phyloP scores from a whole-genome alignment of 2,329 filamentous ascomycete species.

The Fusarium sp. region DNA sequence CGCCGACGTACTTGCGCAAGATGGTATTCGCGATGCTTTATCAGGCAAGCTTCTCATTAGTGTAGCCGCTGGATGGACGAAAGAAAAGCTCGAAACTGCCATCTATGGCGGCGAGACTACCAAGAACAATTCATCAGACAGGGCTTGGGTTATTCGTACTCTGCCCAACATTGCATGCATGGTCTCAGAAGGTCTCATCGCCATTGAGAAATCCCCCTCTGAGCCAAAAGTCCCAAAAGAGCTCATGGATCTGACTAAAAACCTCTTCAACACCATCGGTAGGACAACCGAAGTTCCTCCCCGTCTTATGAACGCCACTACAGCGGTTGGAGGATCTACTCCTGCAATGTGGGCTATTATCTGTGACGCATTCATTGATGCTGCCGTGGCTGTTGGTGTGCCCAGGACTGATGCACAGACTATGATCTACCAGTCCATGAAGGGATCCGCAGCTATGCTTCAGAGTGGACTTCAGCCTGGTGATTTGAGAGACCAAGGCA shows the following conservation, averaged over 20 bases:
- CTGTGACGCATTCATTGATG: conserved; percentile 69
- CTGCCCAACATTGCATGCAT: conserved; percentile 53
- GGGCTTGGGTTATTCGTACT: conserved; percentile 49
- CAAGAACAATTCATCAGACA: conserved; percentile 13
- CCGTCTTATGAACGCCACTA: conserved; percentile 67
- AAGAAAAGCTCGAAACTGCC: conserved; percentile 53
- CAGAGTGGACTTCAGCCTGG: conserved; percentile 66
- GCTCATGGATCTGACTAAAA: conserved; percentile 47
- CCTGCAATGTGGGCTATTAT: conserved; percentile 71
- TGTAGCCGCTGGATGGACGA: conserved; percentile 63
- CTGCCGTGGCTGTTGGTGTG: conserved; percentile 70
- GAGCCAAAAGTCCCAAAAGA: conserved; percentile 37
- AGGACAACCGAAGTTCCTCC: conserved; percentile 63
- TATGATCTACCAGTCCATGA: conserved; percentile 72
- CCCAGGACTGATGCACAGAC: conserved; percentile 66
- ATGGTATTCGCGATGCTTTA: conserved; percentile 55
- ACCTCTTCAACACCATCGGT: conserved; percentile 68
- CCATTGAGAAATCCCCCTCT: conserved; percentile 46
- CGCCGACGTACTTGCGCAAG: conserved; percentile 51
- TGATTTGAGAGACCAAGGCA: conserved; percentile 69
- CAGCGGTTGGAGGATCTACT: conserved; percentile 70
- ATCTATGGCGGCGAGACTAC: conserved; percentile 49
- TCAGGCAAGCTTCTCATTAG: conserved; percentile 63
- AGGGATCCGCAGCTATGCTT: conserved; percentile 67
- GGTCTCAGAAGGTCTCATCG: conserved; percentile 51